These are phyloP conservation scores for Ganoderma lingzhi DNA, from an alignment of 1,284 basidiomycete species.

Conservation along the genomic window DNA sequence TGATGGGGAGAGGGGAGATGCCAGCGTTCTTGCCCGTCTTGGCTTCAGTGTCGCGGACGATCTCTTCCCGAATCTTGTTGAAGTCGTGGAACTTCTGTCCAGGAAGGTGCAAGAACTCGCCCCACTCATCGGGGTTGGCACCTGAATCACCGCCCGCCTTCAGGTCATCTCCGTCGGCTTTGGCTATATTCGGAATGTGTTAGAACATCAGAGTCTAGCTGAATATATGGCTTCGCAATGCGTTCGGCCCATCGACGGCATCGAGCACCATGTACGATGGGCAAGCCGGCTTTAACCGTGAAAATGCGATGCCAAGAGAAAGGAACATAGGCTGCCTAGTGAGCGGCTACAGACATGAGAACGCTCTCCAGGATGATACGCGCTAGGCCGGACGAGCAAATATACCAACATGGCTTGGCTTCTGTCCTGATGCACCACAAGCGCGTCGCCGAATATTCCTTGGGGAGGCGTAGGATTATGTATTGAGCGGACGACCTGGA, in stretches of 20 bases:
- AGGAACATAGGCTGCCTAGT: background rate
- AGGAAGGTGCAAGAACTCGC: constrained; percentile 96
- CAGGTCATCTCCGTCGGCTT: constrained; percentile 27
- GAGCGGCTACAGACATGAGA: background rate
- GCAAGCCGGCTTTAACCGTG: too few species aligned
- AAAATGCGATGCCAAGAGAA: background rate
- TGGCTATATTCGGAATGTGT: constrained; percentile 14
- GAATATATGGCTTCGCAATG: background rate
- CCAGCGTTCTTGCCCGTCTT: constrained; percentile 99
- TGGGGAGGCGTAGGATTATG: background rate
- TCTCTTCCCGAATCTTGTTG: constrained; percentile 95
- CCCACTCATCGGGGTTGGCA: constrained; percentile 95
- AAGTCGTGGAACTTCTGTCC: constrained; percentile 99
- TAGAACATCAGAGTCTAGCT: background rate
- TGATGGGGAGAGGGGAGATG: constrained; percentile 96
- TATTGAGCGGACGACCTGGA: too few species aligned
- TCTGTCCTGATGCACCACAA: background rate
- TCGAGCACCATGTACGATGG: background rate
- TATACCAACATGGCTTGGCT: background rate
- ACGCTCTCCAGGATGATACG: background rate
- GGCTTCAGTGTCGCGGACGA: constrained; percentile 95
- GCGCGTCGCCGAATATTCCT: background rate
- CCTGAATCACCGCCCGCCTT: constrained; percentile 58
- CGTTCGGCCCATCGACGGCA: background rate
- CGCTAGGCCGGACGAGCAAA: background rate